phyloP scores from a whole-genome alignment of 2,329 filamentous ascomycete species.

The Emergomyces orientalis region DNA sequence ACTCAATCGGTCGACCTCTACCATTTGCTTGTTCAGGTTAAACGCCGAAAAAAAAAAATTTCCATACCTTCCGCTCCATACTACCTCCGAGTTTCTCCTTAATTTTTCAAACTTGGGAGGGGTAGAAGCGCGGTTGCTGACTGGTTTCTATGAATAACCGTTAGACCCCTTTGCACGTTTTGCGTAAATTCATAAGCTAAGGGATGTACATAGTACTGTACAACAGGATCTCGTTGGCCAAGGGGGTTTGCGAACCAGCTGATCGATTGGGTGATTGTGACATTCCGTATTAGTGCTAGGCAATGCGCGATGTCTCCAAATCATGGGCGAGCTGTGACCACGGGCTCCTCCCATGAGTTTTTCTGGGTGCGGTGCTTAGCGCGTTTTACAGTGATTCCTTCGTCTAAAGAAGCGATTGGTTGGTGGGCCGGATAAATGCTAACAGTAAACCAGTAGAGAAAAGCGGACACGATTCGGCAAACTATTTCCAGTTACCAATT shows the following conservation, averaged over 20 bases:
- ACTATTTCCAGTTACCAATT: background rate
- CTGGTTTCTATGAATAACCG: background rate
- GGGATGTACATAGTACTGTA: too few relatives aligned
- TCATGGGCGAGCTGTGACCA: background rate
- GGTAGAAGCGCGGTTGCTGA: background rate
- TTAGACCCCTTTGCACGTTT: background rate
- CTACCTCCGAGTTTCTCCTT: background rate
- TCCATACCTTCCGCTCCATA: too few relatives aligned
- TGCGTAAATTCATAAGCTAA: background rate
- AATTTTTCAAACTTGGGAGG: background rate
- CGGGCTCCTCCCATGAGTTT: background rate
- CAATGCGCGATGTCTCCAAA: background rate
- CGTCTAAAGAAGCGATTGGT: background rate
- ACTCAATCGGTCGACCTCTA: background rate
- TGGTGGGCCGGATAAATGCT: background rate
- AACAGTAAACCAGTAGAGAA: background rate
- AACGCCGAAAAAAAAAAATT: too few relatives aligned
- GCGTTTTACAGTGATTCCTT: background rate
- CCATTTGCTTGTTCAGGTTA: background rate
- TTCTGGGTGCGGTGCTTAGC: background rate
- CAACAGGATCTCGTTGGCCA: background rate
- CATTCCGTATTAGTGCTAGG: background rate
- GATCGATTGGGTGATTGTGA: background rate
- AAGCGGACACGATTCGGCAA: background rate
- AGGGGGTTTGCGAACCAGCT: background rate